These are phyloP conservation scores for Salvia sclarea DNA, from an alignment of 305 asterid species.

Conservation along the genomic window DNA sequence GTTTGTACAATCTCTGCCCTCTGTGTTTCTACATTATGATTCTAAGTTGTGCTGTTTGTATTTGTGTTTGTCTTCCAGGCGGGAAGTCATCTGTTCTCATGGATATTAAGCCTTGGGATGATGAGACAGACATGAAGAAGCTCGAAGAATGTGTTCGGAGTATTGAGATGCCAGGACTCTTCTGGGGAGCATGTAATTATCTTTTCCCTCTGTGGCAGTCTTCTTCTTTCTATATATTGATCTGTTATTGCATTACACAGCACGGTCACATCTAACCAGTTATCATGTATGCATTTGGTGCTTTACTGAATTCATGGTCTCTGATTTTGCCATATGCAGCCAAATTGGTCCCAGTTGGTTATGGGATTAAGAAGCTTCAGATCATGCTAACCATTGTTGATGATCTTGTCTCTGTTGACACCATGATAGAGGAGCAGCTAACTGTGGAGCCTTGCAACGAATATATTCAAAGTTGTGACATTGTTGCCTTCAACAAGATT, in stretches of 20 bases:
- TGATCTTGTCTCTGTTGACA: conserved; percentile 87
- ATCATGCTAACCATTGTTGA: conserved; percentile 89
- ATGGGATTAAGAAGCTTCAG: conserved; percentile 90
- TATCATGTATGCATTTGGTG: not conserved
- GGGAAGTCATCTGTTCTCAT: conserved; percentile 94
- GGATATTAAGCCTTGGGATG: conserved; percentile 98
- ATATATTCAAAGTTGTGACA: conserved; percentile 89
- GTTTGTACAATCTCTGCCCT: not conserved
- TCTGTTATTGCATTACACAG: no score
- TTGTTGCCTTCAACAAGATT: conserved; percentile 96
- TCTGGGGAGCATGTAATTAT: conserved; percentile 90
- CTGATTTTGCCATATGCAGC: conserved; percentile 49
- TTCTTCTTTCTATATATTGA: not conserved
- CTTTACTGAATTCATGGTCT: not conserved
- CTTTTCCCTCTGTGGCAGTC: not conserved
- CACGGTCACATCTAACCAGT: not conserved
- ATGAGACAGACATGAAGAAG: conserved; percentile 92
- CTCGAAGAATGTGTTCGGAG: conserved; percentile 78
- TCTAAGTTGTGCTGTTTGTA: not conserved
- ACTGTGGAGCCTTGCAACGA: conserved; percentile 82
- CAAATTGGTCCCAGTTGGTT: conserved; percentile 83
- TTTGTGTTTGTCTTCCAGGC: conserved; percentile 44
- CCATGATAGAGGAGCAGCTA: conserved; percentile 77
- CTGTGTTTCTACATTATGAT: not conserved
- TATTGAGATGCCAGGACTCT: conserved; percentile 64